These are phyloP conservation scores for Acacia melanoxylon DNA, from an alignment of 306 rosid species.

Conservation along the genomic window DNA sequence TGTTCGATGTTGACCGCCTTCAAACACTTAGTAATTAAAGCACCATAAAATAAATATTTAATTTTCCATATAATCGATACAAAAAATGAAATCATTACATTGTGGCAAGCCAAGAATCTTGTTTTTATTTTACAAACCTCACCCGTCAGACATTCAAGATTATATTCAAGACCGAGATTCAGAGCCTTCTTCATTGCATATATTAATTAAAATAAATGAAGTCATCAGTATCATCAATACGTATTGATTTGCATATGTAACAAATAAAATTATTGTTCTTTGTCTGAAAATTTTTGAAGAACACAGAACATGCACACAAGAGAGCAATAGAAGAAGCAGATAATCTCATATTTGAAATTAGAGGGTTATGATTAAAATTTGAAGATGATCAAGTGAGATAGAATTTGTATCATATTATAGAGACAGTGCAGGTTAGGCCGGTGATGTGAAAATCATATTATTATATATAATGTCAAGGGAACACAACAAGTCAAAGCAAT, in stretches of 20 bases:
- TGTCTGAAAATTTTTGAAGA: background rate
- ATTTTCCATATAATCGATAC: too few relatives aligned
- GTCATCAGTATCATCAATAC: background rate
- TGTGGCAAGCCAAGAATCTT: too few relatives aligned
- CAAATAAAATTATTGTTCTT: background rate
- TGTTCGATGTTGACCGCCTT: background rate
- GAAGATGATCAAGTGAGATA: background rate
- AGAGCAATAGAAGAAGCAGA: background rate
- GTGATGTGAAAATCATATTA: background rate
- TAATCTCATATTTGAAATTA: background rate
- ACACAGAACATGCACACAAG: background rate
- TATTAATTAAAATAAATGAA: background rate
- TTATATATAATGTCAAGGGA: background rate
- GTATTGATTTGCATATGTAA: background rate
- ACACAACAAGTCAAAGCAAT: background rate
- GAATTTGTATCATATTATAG: background rate
- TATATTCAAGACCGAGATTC: background rate
- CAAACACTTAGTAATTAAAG: background rate
- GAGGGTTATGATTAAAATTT: background rate
- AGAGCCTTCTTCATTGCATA: background rate
- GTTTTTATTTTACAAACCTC: background rate
- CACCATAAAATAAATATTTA: background rate
- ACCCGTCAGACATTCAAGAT: background rate
- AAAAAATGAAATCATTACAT: too few relatives aligned
- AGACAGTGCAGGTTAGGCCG: background rate